These are phyloP conservation scores for Plasmopara muralis DNA, from an alignment of 352 stramenopile genomes.

Conservation along the genomic window DNA sequence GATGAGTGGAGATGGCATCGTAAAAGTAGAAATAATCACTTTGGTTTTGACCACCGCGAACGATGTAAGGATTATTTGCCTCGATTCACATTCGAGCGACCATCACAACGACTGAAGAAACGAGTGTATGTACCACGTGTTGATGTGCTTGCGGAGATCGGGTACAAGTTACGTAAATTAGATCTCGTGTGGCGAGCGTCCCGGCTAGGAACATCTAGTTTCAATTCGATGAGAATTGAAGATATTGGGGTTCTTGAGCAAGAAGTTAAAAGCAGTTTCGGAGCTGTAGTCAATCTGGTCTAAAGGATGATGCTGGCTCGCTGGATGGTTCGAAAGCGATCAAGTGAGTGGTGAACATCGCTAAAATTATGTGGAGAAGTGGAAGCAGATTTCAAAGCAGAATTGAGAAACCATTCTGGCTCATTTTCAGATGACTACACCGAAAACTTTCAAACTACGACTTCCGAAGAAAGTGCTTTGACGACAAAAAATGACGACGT, in stretches of 20 bases:
- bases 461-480: too few species aligned
- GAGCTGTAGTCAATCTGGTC: slow-evolving; percentile 25
- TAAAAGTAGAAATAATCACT: background rate
- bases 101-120: too few species aligned
- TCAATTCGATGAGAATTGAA: slow-evolving; percentile 21
- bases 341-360: slow-evolving; percentile 11
- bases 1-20: slow-evolving; percentile 31
- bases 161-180: slow-evolving; percentile 4
- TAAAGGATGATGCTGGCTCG: slow-evolving; percentile 45
- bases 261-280: slow-evolving; percentile 38
- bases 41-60: slow-evolving; percentile 27
- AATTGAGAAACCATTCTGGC: background rate
- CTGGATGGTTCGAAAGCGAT: slow-evolving; percentile 23
- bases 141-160: slow-evolving; percentile 28
- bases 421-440: too few species aligned
- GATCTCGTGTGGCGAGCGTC: too few species aligned
- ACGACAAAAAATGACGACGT: too few species aligned
- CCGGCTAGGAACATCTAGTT: too few species aligned
- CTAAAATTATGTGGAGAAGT: slow-evolving; percentile 2
- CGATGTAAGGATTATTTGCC: background rate
- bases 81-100: too few species aligned
- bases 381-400: background rate
- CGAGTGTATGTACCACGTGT: slow-evolving; percentile 10
- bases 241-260: slow-evolving; percentile 34
- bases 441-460: too few species aligned